Evolutionary conservation across 2,329 filamentous ascomycete species (phyloP).

Genomic region (Pseudogymnoascus sp.): DNA sequence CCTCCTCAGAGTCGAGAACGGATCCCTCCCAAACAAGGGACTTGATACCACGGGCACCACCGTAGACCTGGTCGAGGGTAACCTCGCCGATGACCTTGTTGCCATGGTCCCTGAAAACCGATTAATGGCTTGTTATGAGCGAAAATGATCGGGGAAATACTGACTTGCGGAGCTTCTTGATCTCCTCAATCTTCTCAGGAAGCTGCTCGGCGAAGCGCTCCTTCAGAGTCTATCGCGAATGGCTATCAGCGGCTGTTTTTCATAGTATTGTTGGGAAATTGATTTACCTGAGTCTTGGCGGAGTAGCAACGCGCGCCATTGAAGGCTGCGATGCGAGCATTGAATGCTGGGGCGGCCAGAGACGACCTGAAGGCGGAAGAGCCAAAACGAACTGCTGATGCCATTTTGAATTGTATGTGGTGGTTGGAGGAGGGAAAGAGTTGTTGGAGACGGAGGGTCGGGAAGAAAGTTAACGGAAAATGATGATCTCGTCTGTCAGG

Average conservation of each 20-base stretch:
- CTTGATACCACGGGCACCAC: slow-evolving; percentile 98
- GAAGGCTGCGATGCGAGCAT: slow-evolving; percentile 65
- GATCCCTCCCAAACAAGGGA: slow-evolving; percentile 97
- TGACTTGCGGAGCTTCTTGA: slow-evolving; percentile 97
- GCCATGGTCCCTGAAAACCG: slow-evolving; percentile 68
- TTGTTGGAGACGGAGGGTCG: slow-evolving; percentile 27
- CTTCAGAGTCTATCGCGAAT: slow-evolving; percentile 69
- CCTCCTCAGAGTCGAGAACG: slow-evolving; percentile 96
- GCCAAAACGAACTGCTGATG: slow-evolving; percentile 73
- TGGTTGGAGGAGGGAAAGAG: slow-evolving; percentile 24
- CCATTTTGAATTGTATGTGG: slow-evolving; percentile 55
- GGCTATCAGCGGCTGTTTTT: slow-evolving; percentile 7
- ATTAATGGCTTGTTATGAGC: slow-evolving; percentile 22
- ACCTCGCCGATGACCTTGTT: slow-evolving; percentile 95
- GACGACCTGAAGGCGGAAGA: slow-evolving; percentile 75
- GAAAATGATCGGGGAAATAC: slow-evolving; percentile 26
- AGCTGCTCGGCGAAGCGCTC: slow-evolving; percentile 96
- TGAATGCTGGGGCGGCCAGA: slow-evolving; percentile 59
- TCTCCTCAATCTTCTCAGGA: slow-evolving; percentile 95
- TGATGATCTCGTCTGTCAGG: slow-evolving; percentile 9
- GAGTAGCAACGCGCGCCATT: slow-evolving; percentile 87
- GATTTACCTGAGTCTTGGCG: slow-evolving; percentile 75
- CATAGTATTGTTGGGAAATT: slow-evolving; percentile 4
- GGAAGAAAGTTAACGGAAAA: slow-evolving; percentile 1
- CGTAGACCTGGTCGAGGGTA: slow-evolving; percentile 98